Conservation (phyloP, 2,329 filamentous ascomycete species). For the Colletotrichum camelliae region DNA sequence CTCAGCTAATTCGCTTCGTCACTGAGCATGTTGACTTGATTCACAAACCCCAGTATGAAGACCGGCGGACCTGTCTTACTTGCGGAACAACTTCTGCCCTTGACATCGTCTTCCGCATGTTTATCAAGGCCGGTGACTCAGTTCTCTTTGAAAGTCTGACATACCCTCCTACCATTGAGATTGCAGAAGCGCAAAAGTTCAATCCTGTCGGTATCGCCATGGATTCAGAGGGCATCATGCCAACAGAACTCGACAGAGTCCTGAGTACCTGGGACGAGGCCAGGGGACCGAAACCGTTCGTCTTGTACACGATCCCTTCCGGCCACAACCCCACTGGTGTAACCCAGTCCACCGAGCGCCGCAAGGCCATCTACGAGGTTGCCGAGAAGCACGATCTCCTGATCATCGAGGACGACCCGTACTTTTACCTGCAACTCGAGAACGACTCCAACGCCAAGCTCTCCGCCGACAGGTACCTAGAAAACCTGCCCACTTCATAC, state of each 20-base stretch:
- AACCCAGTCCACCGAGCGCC: background rate
- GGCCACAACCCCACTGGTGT: background rate
- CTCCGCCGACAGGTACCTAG: background rate
- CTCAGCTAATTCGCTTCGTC: background rate
- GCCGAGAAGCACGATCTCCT: background rate
- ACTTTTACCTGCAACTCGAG: background rate
- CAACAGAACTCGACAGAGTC: background rate
- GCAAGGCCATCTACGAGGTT: background rate
- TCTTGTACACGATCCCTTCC: background rate
- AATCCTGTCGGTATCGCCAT: background rate
- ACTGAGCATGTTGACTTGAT: background rate
- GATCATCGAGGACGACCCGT: background rate
- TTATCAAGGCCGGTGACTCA: background rate
- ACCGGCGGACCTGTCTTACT: background rate
- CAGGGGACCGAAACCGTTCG: background rate
- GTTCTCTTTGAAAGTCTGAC: background rate
- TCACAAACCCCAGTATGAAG: background rate
- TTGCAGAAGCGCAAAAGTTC: background rate
- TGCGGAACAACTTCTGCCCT: background rate
- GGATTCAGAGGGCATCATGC: background rate
- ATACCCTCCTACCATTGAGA: background rate
- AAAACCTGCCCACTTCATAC: background rate
- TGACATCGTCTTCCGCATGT: background rate
- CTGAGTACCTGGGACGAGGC: background rate
- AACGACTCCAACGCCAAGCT: background rate